Evolutionary conservation across 768 basidiomycete genomes (phyloP), one percentile per base, ranked within the genome.

Genomic region (Pseudohyphozyma bogoriensis): DNA sequence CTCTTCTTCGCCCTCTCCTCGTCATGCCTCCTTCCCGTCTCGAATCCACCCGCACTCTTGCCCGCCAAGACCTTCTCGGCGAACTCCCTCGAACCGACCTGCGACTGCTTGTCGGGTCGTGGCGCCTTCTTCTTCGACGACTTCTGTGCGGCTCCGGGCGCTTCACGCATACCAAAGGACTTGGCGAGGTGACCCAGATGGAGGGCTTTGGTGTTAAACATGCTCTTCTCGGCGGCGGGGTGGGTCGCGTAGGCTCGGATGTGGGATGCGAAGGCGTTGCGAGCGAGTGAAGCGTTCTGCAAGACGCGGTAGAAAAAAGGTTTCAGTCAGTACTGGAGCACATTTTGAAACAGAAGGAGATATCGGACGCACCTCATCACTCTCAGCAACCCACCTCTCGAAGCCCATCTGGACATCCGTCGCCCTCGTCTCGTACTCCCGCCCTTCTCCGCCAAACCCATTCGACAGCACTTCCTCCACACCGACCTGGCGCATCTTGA

Each of bases 181-280:
- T 93, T 92, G 20, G 91, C 89, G 49, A 71, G 75, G 76, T 99
- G 95, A 2, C 95, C 95, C 46, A 95, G 80, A 71, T 99, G 95
- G 12, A 97, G 79, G 71, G 93, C 83, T 20, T 86, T 86, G 60
- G 96, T 84, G 74, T 97, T 92, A 78, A 99, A 99, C 55, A 97
- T 88, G 65, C 89, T 84, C 71, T 97, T 99, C 74, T 97, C 95
- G 62, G 85, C 83, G 20, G 86, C 81, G 0, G 95, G 92, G 75
- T 99, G 95, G 1, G 95, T 99, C 33, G 95, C 86, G 73, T 97
- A 99, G 0, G 95, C 95, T 56, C 93, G 82, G 77, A 96, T 83
- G 73, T 93, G 90, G 0, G 93, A 95, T 37, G 83, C 78, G 76
- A 85, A 99, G 0, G 91, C 95, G 68, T 80, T 85, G 32, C 88